Evolutionary conservation across 345 rosid species (phyloP), one percentile per base, ranked within the genome.

Genomic region (Adansonia digitata): DNA sequence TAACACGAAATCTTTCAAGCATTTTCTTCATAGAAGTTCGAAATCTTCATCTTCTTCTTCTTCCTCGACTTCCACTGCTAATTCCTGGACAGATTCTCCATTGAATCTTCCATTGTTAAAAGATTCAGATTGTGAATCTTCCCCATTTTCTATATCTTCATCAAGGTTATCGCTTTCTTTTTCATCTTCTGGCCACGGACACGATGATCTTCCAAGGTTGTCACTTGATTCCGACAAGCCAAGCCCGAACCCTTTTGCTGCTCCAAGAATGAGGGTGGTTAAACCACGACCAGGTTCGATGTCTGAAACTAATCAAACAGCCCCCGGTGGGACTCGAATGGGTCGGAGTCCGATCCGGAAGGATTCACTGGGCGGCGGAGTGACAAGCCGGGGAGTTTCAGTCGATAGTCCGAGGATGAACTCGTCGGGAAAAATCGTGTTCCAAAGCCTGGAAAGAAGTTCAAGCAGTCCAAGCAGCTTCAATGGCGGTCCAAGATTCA

Each of bases 391-490:
- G 65, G 95, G 86, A 5, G 95, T 90, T 12, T 88, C 98, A 0
- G 92, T 87, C 24, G 97, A 95, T 80, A 91, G 97, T 63, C 99
- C 99, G 4, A 89, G 99, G 73, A 81, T 95, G 80, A 95, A 95
- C 59, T 90, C 99, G 0, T 95, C 98, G 5, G 99, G 99, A 43
- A 95, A 93, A 72, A 88, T 95, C 34, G 97, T 95, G 75, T 95
- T 93, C 74, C 94, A 95, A 74, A 87, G 91, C 81, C 77, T 95
- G 74, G 98, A 89, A 84, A 86, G 99, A 83, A 95, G 99, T 72
- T 91, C 98, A 0, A 95, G 99, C 71, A 95, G 98, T 80, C 99
- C 99, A 5, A 91, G 99, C 49, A 91, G 89, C 77, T 93, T 93
- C 81, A 94, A 92, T 10, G 97, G 98, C 14, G 97, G 97, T 12